phyloP scores from a whole-genome alignment of 257 asterid genomes.

The Ehretia macrophylla region DNA sequence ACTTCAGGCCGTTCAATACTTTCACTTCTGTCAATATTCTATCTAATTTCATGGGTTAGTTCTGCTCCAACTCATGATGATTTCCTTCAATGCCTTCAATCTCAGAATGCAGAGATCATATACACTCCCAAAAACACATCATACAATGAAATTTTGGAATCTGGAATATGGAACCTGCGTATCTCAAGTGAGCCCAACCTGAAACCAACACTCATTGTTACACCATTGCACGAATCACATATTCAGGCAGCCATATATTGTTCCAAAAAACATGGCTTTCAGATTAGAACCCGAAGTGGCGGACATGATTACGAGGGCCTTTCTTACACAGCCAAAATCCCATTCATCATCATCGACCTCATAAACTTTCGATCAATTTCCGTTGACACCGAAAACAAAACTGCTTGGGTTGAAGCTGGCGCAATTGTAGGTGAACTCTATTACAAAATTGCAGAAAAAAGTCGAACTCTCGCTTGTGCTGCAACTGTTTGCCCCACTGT shows the following conservation, averaged over 20 bases:
- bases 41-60: too few species aligned
- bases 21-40: too few species aligned
- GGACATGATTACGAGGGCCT: too few species aligned
- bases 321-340: too few species aligned
- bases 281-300: too few species aligned
- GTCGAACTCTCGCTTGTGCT: not conserved
- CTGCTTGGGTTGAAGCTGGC: constrained; percentile 5
- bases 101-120: not conserved
- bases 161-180: not conserved
- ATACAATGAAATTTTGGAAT: not conserved
- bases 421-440: not conserved
- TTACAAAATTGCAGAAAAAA: not conserved
- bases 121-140: constrained; percentile 4
- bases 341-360: too few species aligned
- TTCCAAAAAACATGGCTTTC: too few species aligned
- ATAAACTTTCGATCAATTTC: not conserved
- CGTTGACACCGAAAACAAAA: not conserved
- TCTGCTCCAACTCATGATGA: too few species aligned
- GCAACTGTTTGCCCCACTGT: too few species aligned
- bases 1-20: too few species aligned
- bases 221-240: not conserved
- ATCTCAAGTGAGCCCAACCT: not conserved
- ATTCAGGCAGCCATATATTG: constrained; percentile 5
- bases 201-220: constrained; percentile 2
- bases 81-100: constrained; percentile 1